These are phyloP conservation scores for Phytophthora brassicae DNA, from an alignment of 352 stramenopile genomes.

Conservation along the genomic window DNA sequence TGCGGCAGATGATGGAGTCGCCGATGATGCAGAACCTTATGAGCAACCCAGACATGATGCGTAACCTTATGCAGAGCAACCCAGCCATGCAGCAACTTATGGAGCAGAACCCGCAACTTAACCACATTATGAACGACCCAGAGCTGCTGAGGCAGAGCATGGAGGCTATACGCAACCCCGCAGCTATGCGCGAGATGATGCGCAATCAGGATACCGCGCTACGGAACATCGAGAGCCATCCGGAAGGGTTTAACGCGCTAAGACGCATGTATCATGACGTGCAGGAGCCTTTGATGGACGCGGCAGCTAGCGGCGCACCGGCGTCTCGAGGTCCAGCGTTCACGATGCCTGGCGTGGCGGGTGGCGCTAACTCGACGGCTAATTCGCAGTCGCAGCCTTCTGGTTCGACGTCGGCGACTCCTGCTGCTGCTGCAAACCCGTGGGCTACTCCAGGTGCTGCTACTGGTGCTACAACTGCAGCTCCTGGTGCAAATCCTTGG, in stretches of 20 bases:
- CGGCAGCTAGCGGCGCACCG: conserved; percentile 54
- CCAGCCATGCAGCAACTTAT: conserved; percentile 95
- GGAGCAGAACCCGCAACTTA: conserved; percentile 95
- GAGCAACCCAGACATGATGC: conserved; percentile 96
- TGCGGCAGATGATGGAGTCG: conserved; percentile 89
- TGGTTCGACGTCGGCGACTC: conserved; percentile 21
- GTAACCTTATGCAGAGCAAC: conserved; percentile 95
- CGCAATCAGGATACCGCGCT: conserved; percentile 96
- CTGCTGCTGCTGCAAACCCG: conserved; percentile 48
- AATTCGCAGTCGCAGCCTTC: conserved; percentile 23
- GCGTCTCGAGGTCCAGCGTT: conserved; percentile 65
- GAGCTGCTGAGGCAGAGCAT: conserved; percentile 94
- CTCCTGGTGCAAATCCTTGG: conserved; percentile 72
- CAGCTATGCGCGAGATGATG: conserved; percentile 96
- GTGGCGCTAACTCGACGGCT: conserved; percentile 31
- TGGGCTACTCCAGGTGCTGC: conserved; percentile 44
- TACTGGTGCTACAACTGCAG: conserved; percentile 14
- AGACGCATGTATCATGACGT: conserved; percentile 93
- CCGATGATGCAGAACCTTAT: conserved; percentile 93
- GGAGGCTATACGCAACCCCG: conserved; percentile 97
- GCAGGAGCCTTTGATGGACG: conserved; percentile 96
- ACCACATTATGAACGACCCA: conserved; percentile 95
- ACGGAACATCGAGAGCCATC: conserved; percentile 97
- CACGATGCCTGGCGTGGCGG: conserved; percentile 81
- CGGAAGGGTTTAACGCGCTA: conserved; percentile 97